Base-by-base conservation (phyloP, 305 asterid genomes). In the Fraxinus xanthoxyloides region DNA sequence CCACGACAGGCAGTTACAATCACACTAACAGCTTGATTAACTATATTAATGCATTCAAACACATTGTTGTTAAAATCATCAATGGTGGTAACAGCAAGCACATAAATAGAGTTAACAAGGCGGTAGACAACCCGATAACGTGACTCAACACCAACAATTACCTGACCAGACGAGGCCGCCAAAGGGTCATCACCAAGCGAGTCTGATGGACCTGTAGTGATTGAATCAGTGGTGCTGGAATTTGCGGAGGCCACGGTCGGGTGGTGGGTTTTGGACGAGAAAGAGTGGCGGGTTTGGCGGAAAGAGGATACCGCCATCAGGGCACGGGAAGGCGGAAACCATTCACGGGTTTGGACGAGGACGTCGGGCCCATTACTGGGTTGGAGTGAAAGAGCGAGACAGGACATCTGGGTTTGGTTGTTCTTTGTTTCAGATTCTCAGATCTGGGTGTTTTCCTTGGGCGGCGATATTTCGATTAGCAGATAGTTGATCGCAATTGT, bases 321-420 rank as follows among this genome's bases (percentile, higher is more conserved):
- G 24, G 98, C 98, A 15, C 97, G 95, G 8, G 97, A 91, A 69
- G 97, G 98, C 10, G 97, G 97, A 70, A 92, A 92, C 98, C 98
- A 94, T 82, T 94, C 98, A 8, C 98, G 96, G 76, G 97, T 93
- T 82, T 94, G 98, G 87, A 94, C 97, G 67, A 94, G 84, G 63
- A 94, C 89, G 79, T 94, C 96, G 75, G 93, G 89, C 1, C 98
- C 98, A 67, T 87, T 92, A 7, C 93, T 61, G 79, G 98, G 98
- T 77, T 94, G 97, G 36, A 94, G 98, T 35, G 98, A 90, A 17
- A 94, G 86, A 12, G 97, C 96, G 77, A 94, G 85, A 81, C 98
- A 94, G 51, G 97, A 92, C 97, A 94, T 94, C 75, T 19, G 77
- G 81, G 69, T 77, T 75, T 30, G 56, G 21, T 63, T 30, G 81